A percentile compares a stretch with the other conserved stretches of the same genome.
phyloP scores from a whole-genome alignment of 2,329 filamentous ascomycete species.

The Coleophoma cylindrospora region DNA sequence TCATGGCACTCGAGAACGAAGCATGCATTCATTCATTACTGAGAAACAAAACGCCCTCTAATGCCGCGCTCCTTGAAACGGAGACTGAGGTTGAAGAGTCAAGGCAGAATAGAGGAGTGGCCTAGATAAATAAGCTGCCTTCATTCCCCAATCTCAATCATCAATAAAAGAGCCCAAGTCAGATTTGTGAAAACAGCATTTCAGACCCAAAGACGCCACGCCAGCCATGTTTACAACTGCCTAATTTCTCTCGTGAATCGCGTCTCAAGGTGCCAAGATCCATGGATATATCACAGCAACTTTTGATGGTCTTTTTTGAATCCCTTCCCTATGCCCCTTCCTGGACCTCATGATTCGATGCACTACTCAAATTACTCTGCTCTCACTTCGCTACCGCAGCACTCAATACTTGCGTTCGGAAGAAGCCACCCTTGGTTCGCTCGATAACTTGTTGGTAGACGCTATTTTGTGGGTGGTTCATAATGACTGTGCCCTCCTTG shows the following conservation, averaged over 20 bases:
- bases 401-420: constrained; percentile 91
- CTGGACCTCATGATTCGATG: too few species aligned
- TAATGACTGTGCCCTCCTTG: constrained; percentile 95
- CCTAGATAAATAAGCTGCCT: too few species aligned
- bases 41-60: too few species aligned
- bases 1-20: too few species aligned
- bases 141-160: too few species aligned
- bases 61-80: too few species aligned
- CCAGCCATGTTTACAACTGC: not conserved
- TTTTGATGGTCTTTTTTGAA: not conserved
- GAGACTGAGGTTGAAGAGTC: too few species aligned
- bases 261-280: not conserved
- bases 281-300: not conserved
- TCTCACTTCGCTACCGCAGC: constrained; percentile 29
- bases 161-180: too few species aligned
- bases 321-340: not conserved
- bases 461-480: constrained; percentile 98
- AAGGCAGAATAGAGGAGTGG: too few species aligned
- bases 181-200: too few species aligned
- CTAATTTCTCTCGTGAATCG: not conserved
- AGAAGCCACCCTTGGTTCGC: constrained; percentile 97
- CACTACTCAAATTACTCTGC: not conserved
- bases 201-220: not conserved
- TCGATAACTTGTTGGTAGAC: constrained; percentile 99
- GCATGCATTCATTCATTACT: too few species aligned